Percentiles rank a stretch among this genome's conserved stretches.
Evolutionary conservation across 768 basidiomycete genomes (phyloP).

Genomic region (Leccinum variicolor): DNA sequence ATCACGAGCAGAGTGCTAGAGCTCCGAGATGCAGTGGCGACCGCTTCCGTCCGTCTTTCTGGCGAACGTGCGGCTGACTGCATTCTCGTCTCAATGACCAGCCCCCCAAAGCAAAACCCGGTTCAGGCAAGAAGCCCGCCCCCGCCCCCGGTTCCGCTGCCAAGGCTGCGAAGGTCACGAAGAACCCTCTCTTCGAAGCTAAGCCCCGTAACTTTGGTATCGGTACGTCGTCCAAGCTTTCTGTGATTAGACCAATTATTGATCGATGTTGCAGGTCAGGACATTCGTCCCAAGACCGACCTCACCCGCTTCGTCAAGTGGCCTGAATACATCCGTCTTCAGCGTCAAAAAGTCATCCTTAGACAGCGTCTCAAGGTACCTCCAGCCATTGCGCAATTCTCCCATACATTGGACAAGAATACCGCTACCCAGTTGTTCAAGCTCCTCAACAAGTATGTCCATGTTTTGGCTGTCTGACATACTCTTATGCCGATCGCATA

Average conservation of each 20-base stretch:
- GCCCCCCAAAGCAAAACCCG: constrained; percentile 68
- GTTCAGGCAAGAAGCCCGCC: constrained; percentile 81
- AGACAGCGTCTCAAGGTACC: constrained; percentile 98
- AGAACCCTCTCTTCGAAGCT: constrained; percentile 96
- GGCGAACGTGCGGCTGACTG: constrained; percentile 36
- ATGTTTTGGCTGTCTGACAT: neutral
- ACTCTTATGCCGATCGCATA: constrained; percentile 5
- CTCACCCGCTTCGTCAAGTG: constrained; percentile 98
- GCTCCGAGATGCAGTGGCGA: constrained; percentile 45
- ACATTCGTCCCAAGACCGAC: constrained; percentile 86
- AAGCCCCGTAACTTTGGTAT: constrained; percentile 92
- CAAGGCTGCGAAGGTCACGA: constrained; percentile 71
- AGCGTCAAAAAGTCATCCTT: constrained; percentile 98
- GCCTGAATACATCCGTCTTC: constrained; percentile 98
- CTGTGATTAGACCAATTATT: neutral
- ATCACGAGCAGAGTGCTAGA: constrained; percentile 41
- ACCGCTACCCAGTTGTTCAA: constrained; percentile 98
- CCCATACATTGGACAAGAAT: constrained; percentile 98
- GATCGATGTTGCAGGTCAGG: constrained; percentile 64
- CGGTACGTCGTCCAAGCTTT: constrained; percentile 48
- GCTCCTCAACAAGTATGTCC: constrained; percentile 81
- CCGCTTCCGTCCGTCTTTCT: constrained; percentile 22
- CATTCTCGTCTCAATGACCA: constrained; percentile 88
- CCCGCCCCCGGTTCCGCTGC: constrained; percentile 78
- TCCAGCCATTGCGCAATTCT: constrained; percentile 96